Evolutionary conservation across 1,284 basidiomycete genomes (phyloP), one percentile per base, ranked within the genome.

Genomic region (Cutaneotrichosporon cutaneum): DNA sequence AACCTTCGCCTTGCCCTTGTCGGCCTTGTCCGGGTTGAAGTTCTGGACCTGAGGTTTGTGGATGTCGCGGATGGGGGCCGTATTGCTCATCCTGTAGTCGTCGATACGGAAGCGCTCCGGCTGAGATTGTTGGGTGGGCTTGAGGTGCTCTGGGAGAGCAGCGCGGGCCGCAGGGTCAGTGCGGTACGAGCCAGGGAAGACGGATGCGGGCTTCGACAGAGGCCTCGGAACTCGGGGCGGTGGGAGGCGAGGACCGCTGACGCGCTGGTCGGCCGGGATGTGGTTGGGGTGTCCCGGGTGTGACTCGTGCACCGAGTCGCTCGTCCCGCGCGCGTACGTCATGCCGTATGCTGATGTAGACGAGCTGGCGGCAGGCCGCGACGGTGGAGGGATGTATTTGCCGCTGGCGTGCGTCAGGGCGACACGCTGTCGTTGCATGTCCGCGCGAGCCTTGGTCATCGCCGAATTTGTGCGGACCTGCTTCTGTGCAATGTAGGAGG

Each of bases 391-490:
- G 18, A 72, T 56, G 51, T 65, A 74, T 53, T 64, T 65, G 5
- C 76, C 75, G 3, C 70, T 69, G 16, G 75, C 74, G 53, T 77
- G 72, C 1, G 75, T 77, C 42, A 78, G 63, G 0, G 75, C 73
- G 7, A 77, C 60, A 18, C 75, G 58, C 7, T 72, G 70, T 16
- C 75, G 67, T 39, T 74, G 70, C 1, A 70, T 68, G 26, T 78
- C 76, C 4, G 57, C 54, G 22, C 73, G 63, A 1, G 76, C 76
- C 62, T 72, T 76, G 22, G 67, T 69, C 1, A 77, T 66, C 2
- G 18, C 39, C 18, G 39, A 42, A 5, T 70, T 64, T 13, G 35
- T 54, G 24, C 64, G 55, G 4, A 58, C 58, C 39, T 60, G 39
- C 32, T 22, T 52, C 52, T 26, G 53, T 7, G 47, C 13, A 4